These are phyloP conservation scores for Aspergillus pseudoterreus DNA, from an alignment of 2,329 filamentous ascomycete species.

Conservation along the genomic window DNA sequence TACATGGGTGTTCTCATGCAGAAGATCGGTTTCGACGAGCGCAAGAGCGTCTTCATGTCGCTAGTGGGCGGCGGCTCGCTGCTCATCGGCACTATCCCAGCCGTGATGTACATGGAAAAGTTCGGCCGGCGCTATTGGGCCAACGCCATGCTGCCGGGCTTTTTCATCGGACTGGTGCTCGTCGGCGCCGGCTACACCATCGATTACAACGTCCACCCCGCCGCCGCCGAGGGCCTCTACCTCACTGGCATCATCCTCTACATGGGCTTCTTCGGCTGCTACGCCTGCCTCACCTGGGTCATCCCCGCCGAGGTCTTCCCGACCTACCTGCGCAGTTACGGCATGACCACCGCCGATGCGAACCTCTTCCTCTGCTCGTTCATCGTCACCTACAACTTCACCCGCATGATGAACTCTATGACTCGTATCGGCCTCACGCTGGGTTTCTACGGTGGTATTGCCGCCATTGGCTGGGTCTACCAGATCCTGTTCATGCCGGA, in stretches of 20 bases:
- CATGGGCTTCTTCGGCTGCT: constrained; percentile 66
- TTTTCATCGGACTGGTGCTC: constrained; percentile 65
- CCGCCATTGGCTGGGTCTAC: constrained; percentile 66
- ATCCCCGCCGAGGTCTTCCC: constrained; percentile 68
- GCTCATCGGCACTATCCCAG: constrained; percentile 64
- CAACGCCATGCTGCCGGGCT: constrained; percentile 66
- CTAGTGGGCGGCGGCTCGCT: constrained; percentile 67
- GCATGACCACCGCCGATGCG: constrained; percentile 67
- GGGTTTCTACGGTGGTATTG: constrained; percentile 72
- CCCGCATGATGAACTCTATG: constrained; percentile 66
- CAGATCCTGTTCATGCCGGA: constrained; percentile 74
- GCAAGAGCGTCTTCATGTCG: constrained; percentile 68
- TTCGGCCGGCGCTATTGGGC: constrained; percentile 74
- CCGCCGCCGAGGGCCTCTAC: constrained; percentile 57
- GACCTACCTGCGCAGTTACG: constrained; percentile 68
- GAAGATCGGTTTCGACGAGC: constrained; percentile 62
- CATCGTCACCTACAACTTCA: constrained; percentile 73
- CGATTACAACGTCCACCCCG: constrained; percentile 42
- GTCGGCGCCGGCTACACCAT: constrained; percentile 64
- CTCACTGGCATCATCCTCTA: constrained; percentile 59
- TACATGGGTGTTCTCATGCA: constrained; percentile 67
- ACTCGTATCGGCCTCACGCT: constrained; percentile 61
- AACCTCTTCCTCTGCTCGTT: constrained; percentile 69
- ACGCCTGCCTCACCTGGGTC: constrained; percentile 63
- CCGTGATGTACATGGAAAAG: constrained; percentile 67